Evolutionary conservation across 129 eudicot species (phyloP), one percentile per base, ranked within the genome.

Genomic region (Escallonia rubra): DNA sequence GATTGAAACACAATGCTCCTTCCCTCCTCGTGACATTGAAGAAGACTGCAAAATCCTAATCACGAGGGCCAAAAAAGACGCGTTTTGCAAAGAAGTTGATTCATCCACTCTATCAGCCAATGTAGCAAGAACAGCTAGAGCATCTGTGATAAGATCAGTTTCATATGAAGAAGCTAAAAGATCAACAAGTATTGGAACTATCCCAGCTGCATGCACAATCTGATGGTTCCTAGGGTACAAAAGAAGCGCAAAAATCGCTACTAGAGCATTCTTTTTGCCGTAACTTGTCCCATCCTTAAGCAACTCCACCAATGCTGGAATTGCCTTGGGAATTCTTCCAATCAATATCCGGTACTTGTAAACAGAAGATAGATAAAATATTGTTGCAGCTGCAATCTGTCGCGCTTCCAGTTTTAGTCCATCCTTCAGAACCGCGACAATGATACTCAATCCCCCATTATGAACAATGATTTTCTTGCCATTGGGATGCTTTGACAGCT

Each of bases 301-400:
- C 38, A 74, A 72, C 41, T 84, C 81, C 53, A 89, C 73, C 57
- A 92, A 50, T 13, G 86, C 76, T 4, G 91, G 91, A 45, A 92
- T 79, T 0, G 80, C 85, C 34, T 76, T 81, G 0, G 68, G 74
- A 3, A 66, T 74, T 48, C 80, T 85, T 43, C 96, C 95, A 0
- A 92, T 84, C 44, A 82, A 34, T 14, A 60, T 76, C 9, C 90
- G 82, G 34, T 81, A 74, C 11, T 85, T 70, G 50, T 80, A 79
- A 15, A 79, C 69, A 0, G 96, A 84, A 0, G 96, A 82, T 13
- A 92, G 69, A 76, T 89, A 88, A 39, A 86, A 89, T 41, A 92
- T 73, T 0, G 86, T 84, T 4, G 95, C 98, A 14, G 98, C 91
- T 59, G 98, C 95, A 5, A 73, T 81, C 58, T 89, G 96, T 57